Base-by-base conservation (phyloP, 441 rosid species). In the Kokia cookei region DNA sequence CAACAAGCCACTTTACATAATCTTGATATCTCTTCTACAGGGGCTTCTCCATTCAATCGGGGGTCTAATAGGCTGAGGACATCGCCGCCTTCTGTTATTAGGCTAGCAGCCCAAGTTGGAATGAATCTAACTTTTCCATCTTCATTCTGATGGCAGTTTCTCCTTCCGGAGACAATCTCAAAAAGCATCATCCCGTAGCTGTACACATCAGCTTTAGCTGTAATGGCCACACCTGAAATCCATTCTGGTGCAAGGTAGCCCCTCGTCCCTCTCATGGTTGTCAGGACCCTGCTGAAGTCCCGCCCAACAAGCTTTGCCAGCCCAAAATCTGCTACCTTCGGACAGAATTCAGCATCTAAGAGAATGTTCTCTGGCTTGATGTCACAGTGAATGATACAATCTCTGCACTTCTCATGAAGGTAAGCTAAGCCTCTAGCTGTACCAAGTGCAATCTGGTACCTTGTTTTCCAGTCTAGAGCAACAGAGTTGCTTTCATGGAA, bases 171-270 rank as follows among this genome's bases (percentile, higher is more conserved):
- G 47, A 88, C 82, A 71, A 90, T 12, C 79, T 91, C 98, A 3
- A 93, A 88, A 14, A 93, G 80, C 94, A 88, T 86, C 96, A 93
- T 91, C 17, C 98, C 97, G 10, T 83, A 90, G 82, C 97, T 93
- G 68, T 90, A 93, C 43, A 93, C 96, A 72, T 91, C 94, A 0
- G 93, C 92, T 76, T 91, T 91, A 10, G 88, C 84, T 6, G 92
- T 90, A 61, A 90, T 82, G 14, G 95, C 90, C 10, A 90, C 91
- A 22, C 97, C 93, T 0, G 91, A 91, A 54, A 93, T 84, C 97
- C 93, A 93, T 73, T 93, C 97, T 0, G 91, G 95, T 2, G 91
- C 97, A 22, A 91, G 86, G 74, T 93, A 91, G 19, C 98, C 95
- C 80, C 92, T 85, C 15, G 95, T 93, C 17, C 98, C 96, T 78